phyloP scores from a whole-genome alignment of 768 basidiomycete species.

The Pholiota microspora region DNA sequence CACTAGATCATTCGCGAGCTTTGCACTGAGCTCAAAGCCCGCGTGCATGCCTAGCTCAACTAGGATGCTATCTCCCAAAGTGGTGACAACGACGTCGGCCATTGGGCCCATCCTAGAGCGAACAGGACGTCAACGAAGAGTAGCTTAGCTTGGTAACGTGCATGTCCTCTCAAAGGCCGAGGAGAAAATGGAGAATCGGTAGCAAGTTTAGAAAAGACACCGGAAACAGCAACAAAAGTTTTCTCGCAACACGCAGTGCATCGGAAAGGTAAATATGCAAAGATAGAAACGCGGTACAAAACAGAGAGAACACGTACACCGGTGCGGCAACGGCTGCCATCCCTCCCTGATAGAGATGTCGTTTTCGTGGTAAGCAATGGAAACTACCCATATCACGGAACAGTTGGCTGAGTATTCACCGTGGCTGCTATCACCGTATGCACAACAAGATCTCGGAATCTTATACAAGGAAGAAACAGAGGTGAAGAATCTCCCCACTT shows the following conservation, averaged over 20 bases:
- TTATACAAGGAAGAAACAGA: conserved; percentile 59
- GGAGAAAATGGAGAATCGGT: background rate
- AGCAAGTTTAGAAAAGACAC: background rate
- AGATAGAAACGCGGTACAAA: background rate
- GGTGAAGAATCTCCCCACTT: conserved; percentile 69
- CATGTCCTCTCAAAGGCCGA: no score
- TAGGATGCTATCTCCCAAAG: conserved; percentile 55
- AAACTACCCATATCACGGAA: background rate
- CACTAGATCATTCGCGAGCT: conserved; percentile 51
- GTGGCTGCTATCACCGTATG: conserved; percentile 62
- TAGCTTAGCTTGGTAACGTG: background rate
- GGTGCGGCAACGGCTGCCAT: conserved; percentile 41
- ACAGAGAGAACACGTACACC: conserved; percentile 27
- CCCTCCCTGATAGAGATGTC: conserved; percentile 30
- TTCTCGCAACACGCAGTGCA: no score
- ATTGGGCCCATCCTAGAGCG: conserved; percentile 48
- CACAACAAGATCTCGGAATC: conserved; percentile 60
- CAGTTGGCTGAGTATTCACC: conserved; percentile 32
- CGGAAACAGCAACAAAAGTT: no score
- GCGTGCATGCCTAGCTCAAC: conserved; percentile 55
- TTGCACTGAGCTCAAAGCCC: conserved; percentile 49
- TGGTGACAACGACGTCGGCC: conserved; percentile 46
- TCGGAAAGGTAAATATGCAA: background rate
- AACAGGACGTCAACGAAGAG: background rate
- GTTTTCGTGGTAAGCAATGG: conserved; percentile 9